Base-by-base conservation (phyloP, 1,284 basidiomycete species). In the Ganoderma resinaceum region DNA sequence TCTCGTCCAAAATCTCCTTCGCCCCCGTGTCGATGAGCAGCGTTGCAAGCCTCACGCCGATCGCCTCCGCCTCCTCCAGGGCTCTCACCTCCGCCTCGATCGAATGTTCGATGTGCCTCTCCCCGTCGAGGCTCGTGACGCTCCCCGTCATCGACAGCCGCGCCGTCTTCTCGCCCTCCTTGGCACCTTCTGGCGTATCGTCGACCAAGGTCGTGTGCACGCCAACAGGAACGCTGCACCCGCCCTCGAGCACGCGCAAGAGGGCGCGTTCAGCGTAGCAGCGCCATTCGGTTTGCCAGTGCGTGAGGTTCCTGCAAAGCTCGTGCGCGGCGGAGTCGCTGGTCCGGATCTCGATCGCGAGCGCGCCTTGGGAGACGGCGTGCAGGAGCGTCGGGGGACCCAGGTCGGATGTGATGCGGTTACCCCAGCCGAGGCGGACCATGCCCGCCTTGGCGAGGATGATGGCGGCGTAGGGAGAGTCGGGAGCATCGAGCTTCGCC, bases 171-270 rank as follows among this genome's bases (percentile, higher is more conserved):
- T 58, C 73, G 76, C 63, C 74, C 61, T 76, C 71, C 66, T 77
- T 73, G 16, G 52, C 62, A 2, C 35, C 18, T 46, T 79, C 29
- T 70, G n/a, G 35, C 33, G 23, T 60, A 5, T 60, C 58, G 26
- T 72, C 78, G 67, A 76, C 78, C 70, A 91, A 75, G 62, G 78
- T 79, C 61, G 89, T 92, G 67, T 87, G 84, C 40, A 95, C 92
- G 18, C 97, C 97, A n/a, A 99, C 96, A 0, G 97, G 98, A 1
- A 99, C 96, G 69, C 94, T 97, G 81, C 98, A 99, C 35, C 97
- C 98, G 16, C 98, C 98, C 80, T 99, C 97, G 64, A 99, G 85
- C 43, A 94, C 91, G 42, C 91, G 86, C 71, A 99, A 84, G 79
- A 95, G 91, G 1, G 93, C 93, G 14, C 98, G 89, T 81, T 99